phyloP scores from a whole-genome alignment of 371 early-diverging fungal genomes.

The Basidiobolus meristosporus region DNA sequence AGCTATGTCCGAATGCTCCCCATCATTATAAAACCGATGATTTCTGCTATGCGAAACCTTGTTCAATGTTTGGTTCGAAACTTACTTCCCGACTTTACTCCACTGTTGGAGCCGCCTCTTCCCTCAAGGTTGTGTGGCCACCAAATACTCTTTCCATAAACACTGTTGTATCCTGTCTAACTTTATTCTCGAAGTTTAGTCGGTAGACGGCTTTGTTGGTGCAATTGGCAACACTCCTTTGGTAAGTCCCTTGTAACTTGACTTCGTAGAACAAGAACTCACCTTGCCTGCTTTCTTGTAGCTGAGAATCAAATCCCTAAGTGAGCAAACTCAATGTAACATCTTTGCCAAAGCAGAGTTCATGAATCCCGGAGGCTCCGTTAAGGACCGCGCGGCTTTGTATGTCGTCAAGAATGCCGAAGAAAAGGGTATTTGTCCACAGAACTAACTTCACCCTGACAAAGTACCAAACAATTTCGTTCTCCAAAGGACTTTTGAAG shows the following conservation, averaged over 20 bases:
- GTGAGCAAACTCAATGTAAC: constrained; percentile 69
- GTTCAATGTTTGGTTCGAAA: no score
- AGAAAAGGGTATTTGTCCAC: constrained; percentile 20
- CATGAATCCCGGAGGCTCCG: constrained; percentile 96
- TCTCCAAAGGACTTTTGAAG: constrained; percentile 36
- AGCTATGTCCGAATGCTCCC: no score
- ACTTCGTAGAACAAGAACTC: neutral
- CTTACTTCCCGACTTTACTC: no score
- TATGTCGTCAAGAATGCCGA: constrained; percentile 88
- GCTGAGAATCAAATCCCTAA: constrained; percentile 53
- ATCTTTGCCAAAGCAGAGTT: constrained; percentile 90
- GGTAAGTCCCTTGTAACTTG: constrained; percentile 20
- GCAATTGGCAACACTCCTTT: constrained; percentile 89
- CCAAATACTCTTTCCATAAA: no score
- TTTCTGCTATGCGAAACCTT: no score
- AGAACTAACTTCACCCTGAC: no score
- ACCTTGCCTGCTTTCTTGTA: no score
- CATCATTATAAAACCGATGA: no score
- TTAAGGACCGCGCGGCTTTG: constrained; percentile 90
- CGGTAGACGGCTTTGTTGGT: constrained; percentile 59
- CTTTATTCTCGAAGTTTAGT: no score
- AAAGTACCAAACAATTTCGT: neutral
- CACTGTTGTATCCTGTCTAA: no score
- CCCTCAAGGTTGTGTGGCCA: no score
- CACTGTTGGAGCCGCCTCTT: no score